Evolutionary conservation across 345 rosid species (phyloP), one percentile per base, ranked within the genome.

Genomic region (Melastoma malabathricum): DNA sequence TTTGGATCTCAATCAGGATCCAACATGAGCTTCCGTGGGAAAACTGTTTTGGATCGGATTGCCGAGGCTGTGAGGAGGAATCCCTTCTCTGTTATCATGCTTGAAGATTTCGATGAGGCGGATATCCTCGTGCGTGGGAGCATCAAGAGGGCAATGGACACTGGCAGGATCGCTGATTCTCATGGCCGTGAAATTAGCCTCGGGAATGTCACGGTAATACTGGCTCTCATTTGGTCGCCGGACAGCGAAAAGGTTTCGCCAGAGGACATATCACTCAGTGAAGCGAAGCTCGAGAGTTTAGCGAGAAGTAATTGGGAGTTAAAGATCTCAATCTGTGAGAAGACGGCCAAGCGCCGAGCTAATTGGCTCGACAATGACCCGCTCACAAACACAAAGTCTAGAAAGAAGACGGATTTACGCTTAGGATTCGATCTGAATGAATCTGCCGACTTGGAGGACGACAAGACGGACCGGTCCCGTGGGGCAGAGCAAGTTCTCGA

Each of bases 141-240:
- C 68, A 77, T 92, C 46, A 87, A 83, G 69, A 62, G 79, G 55
- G 98, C 97, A 3, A 83, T 92, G 81, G 95, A 92, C 62, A 71
- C 86, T 59, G 98, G 98, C 15, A 74, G 98, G 48, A 75, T 92
- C 57, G 55, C 80, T 14, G 95, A 92, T 75, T 82, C 98, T 38
- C 69, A 84, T 59, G 97, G 96, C 53, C 87, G 98, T 2, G 98
- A 92, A 65, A 78, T 84, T 62, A 92, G 93, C 68, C 79, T 92
- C n/a, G 94, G 95, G 20, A 87, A 81, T 17, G 89, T 87, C 18
- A 92, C 84, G 45, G 72, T 92, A 54, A 82, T 92, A 60, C 88
- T 92, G 23, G 82, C 97, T 1, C 75, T 79, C 22, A 75, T 61
- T 48, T 76, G 89, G 71, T 59, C 74, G 48, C 79, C 79, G 0